Conservation (phyloP, 164 flowering plant species). For the Aristolochia contorta region DNA sequence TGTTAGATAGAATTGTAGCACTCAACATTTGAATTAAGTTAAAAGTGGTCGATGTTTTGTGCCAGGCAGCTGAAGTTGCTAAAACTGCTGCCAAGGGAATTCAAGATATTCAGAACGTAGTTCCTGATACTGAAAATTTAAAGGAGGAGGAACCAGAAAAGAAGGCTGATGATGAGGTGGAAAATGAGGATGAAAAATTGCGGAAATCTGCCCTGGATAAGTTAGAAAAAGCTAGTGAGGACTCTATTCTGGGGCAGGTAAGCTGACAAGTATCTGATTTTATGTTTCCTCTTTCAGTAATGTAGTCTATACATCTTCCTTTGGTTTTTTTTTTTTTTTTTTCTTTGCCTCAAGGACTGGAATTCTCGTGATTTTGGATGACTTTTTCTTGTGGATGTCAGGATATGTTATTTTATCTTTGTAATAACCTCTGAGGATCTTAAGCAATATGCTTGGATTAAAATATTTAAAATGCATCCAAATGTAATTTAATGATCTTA, state of each 20-base stretch:
- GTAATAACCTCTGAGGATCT: no score
- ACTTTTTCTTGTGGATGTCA: no score
- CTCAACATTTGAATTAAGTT: neutral
- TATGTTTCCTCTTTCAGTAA: no score
- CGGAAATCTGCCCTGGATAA: conserved; percentile 67
- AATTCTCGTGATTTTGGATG: no score
- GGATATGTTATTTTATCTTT: no score
- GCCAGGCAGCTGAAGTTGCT: conserved; percentile 75
- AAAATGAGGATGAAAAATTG: conserved; percentile 41
- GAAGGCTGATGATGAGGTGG: conserved; percentile 27
- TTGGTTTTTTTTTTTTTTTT: no score
- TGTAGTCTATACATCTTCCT: no score
- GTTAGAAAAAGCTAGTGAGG: conserved; percentile 87
- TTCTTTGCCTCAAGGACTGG: no score
- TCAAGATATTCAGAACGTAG: conserved; percentile 36
- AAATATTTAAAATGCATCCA: no score
- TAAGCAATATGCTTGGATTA: no score
- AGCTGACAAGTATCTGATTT: conserved; percentile 11
- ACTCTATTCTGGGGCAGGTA: conserved; percentile 86
- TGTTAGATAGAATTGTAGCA: no score
- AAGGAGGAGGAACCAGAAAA: conserved; percentile 35
- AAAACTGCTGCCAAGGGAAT: conserved; percentile 75
- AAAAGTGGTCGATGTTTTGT: conserved; percentile 5
- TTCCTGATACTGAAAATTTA: conserved; percentile 47
- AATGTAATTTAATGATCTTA: no score